These are phyloP conservation scores for Trametes versicolor DNA, from an alignment of 1,284 basidiomycete genomes.

Conservation along the genomic window DNA sequence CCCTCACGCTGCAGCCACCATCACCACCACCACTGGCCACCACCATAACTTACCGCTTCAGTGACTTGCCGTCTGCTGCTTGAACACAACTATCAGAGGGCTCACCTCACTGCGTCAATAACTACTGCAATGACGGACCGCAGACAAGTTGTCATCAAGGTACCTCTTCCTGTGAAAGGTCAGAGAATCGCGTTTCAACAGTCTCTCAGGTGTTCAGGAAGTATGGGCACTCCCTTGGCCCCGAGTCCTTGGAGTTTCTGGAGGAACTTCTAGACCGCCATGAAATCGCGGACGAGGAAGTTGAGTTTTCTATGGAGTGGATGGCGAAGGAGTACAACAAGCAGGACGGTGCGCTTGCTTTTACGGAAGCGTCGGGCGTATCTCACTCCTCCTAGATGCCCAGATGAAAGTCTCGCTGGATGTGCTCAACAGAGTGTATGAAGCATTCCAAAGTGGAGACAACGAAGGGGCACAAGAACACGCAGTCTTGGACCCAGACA, in stretches of 20 bases:
- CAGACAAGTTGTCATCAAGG: slow-evolving; percentile 75
- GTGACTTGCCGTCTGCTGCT: too few species aligned
- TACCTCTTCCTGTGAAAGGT: slow-evolving; percentile 31
- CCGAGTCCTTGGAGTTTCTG: slow-evolving; percentile 74
- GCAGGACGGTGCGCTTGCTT: slow-evolving; percentile 76
- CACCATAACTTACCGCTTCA: not conserved
- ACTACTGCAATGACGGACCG: slow-evolving; percentile 47
- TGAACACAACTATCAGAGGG: not conserved
- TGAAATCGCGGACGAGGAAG: slow-evolving; percentile 75
- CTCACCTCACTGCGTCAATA: not conserved
- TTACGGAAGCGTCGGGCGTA: slow-evolving; percentile 7
- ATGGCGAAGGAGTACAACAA: slow-evolving; percentile 92
- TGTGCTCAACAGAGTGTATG: slow-evolving; percentile 84
- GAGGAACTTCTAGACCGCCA: slow-evolving; percentile 75
- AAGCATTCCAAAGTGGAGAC: slow-evolving; percentile 81
- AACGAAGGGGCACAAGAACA: slow-evolving; percentile 60
- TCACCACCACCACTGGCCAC: slow-evolving; percentile 34
- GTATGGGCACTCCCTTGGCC: slow-evolving; percentile 84
- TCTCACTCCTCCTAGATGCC: slow-evolving; percentile 61
- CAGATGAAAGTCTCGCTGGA: slow-evolving; percentile 82
- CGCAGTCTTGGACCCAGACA: slow-evolving; percentile 84
- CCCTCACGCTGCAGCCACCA: not conserved
- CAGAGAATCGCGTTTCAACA: not conserved
- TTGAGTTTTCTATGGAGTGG: slow-evolving; percentile 83
- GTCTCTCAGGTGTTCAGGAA: slow-evolving; percentile 77